Base-by-base conservation (phyloP, 2,329 filamentous ascomycete genomes). In the Paecilomyces fulvus region DNA sequence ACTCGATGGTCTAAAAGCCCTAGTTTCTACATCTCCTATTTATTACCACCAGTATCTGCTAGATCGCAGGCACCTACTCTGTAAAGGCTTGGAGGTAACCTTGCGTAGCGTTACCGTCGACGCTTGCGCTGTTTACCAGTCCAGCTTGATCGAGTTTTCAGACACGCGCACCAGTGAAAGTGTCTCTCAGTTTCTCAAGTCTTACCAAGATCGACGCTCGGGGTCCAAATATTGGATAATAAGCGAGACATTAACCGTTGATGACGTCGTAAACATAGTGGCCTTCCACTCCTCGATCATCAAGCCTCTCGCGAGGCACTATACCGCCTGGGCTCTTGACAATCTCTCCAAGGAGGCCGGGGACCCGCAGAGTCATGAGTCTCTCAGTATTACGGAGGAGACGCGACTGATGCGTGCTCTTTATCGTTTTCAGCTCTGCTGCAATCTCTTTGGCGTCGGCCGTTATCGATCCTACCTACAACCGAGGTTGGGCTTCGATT, bases 1-100 rank as follows among this genome's bases (percentile, higher is more conserved):
- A 11, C 30, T 66, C 3, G 11, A 58, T 30, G 49, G 56, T 10
- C 54, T 69, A 10, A 60, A 55, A n/a, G 55, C 58, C 20, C 56
- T 70, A 3, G 57, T 67, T 14, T 61, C 52, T 51, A 64, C 66
- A 23, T 69, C 65, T 3, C 64, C 66, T 10, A 55, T 60, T 25
- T 69, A 61, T 49, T 56, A 66, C 49, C 53, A 63, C 33, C 65
- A 68, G 56, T 68, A 66, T 55, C 49, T 62, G 10, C 54, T 60
- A 20, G 58, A 63, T 53, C 62, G 63, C 25, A 61, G 51, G 37
- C 52, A 51, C 21, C 20, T 69, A 1, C 64, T 70, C 23, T 49
- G 53, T 54, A 17, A 31, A 20, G 58, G 31, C 23, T 56, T 69
- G 5, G 50, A 63, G 23, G 33, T 25, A n/a, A 59, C 59, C 0